Conservation (phyloP, 1,284 basidiomycete genomes). For the Hemileia vastatrix region DNA sequence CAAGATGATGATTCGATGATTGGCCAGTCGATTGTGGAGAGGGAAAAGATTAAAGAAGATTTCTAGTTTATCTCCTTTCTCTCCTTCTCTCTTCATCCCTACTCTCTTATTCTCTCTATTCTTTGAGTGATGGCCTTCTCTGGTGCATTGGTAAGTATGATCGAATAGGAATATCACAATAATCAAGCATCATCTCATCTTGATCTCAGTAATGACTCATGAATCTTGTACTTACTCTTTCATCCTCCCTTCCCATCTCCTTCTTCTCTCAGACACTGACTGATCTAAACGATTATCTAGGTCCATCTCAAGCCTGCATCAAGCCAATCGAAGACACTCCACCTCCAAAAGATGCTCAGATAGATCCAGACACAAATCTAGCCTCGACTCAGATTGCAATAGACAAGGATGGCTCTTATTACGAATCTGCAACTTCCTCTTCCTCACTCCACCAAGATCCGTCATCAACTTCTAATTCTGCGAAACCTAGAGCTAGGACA, state of each 20-base stretch:
- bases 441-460: not conserved
- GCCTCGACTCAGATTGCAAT: slow-evolving; percentile 76
- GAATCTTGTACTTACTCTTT: slow-evolving; percentile 31
- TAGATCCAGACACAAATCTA: slow-evolving; percentile 30
- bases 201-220: not conserved
- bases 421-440: slow-evolving; percentile 49
- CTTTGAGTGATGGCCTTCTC: no score
- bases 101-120: no score
- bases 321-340: slow-evolving; percentile 82
- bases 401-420: slow-evolving; percentile 67
- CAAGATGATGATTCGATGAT: no score
- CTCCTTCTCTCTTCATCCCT: no score
- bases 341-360: slow-evolving; percentile 50
- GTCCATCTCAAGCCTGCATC: slow-evolving; percentile 93
- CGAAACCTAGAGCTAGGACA: slow-evolving; percentile 37
- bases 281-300: slow-evolving; percentile 96
- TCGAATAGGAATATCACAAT: no score
- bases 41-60: no score
- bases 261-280: slow-evolving; percentile 55
- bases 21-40: no score
- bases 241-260: slow-evolving; percentile 27
- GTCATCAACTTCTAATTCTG: slow-evolving; percentile 30
- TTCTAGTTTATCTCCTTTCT: no score
- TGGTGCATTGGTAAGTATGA: no score
- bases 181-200: no score